Conservation (phyloP, 1,139 yeast species). For the Yamadazyma sp. region DNA sequence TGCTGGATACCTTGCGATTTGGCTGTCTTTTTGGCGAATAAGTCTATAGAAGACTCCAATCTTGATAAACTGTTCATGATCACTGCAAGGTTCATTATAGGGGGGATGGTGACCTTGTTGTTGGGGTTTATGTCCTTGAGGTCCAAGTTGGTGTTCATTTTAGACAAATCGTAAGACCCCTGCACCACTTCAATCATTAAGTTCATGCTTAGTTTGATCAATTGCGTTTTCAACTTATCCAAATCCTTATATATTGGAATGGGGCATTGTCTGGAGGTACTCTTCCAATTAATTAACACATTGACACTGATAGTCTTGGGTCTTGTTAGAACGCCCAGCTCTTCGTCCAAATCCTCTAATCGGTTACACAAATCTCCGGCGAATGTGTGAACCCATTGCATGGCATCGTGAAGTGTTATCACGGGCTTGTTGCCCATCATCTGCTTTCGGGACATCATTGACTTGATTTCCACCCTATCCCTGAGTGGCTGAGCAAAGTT, state of each 20-base stretch:
- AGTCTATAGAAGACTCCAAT: constrained; percentile 43
- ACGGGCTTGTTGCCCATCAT: constrained; percentile 59
- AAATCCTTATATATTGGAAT: constrained; percentile 41
- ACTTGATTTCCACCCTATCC: constrained; percentile 63
- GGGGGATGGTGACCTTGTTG: constrained; percentile 38
- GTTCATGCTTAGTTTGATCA: constrained; percentile 31
- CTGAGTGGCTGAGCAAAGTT: constrained; percentile 50
- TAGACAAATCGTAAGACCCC: constrained; percentile 21
- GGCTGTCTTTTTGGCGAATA: constrained; percentile 33
- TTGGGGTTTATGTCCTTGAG: constrained; percentile 9
- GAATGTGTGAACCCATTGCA: constrained; percentile 81
- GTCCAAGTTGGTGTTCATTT: constrained; percentile 23
- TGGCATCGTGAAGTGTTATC: constrained; percentile 53
- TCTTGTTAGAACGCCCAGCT: constrained; percentile 33
- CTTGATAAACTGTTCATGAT: constrained; percentile 54
- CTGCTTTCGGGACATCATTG: constrained; percentile 88
- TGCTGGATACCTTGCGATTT: no score
- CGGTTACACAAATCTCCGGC: constrained; percentile 77
- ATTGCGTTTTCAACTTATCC: constrained; percentile 32
- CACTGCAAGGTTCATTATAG: constrained; percentile 50
- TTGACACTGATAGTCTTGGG: constrained; percentile 25
- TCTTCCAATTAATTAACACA: constrained; percentile 20
- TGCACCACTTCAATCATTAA: constrained; percentile 33
- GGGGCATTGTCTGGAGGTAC: constrained; percentile 47
- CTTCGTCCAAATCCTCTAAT: constrained; percentile 74